A percentile compares a stretch with the other conserved stretches of the same genome.
phyloP scores from a whole-genome alignment of 2,329 filamentous ascomycete genomes.

The Colletotrichum higginsianum region DNA sequence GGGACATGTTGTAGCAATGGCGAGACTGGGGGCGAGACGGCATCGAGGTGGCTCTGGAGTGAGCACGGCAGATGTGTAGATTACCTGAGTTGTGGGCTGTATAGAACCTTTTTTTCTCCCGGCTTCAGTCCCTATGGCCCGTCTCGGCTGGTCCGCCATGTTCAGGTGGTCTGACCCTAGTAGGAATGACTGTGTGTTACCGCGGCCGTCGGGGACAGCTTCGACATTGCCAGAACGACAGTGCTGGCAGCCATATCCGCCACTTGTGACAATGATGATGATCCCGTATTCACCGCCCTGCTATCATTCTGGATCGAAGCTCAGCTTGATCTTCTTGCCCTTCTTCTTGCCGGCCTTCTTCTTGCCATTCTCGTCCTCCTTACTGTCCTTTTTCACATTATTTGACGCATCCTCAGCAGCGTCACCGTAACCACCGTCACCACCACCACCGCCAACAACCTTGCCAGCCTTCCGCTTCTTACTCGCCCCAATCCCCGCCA shows the following conservation, averaged over 20 bases:
- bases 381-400: constrained; percentile 66
- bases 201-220: background rate
- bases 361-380: constrained; percentile 52
- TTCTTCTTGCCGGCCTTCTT: constrained; percentile 57
- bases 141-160: constrained; percentile 15
- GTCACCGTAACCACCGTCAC: constrained; percentile 47
- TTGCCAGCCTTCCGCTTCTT: constrained; percentile 71
- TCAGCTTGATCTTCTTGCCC: constrained; percentile 77
- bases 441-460: constrained; percentile 58
- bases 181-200: background rate
- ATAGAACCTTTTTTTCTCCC: constrained; percentile 46
- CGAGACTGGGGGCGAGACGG: constrained; percentile 34
- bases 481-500: constrained; percentile 59
- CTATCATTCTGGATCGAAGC: constrained; percentile 60
- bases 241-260: background rate
- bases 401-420: background rate
- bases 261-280: constrained; percentile 8
- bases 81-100: constrained; percentile 50
- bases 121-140: background rate
- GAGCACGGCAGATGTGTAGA: constrained; percentile 55
- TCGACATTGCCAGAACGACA: background rate
- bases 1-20: constrained; percentile 29
- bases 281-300: background rate
- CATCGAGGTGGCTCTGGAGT: constrained; percentile 40
- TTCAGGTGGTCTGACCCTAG: background rate